Evolutionary conservation across 1,139 yeast genomes (phyloP).

Genomic region (Yamadazyma kanchanaburiensis): DNA sequence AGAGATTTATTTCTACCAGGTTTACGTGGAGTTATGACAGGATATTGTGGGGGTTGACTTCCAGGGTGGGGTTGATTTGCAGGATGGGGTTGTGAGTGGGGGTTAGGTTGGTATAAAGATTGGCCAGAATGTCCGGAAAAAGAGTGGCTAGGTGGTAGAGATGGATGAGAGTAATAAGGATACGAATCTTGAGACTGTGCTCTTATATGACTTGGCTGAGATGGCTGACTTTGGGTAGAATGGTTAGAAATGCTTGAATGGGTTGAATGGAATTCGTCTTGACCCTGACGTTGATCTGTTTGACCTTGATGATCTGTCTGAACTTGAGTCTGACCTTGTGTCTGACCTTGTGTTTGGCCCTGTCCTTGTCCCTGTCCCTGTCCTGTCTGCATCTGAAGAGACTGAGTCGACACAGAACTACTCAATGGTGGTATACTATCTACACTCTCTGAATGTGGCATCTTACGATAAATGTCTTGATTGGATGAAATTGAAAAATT

Average conservation of each 20-base stretch:
- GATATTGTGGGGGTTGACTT: conserved; percentile 1
- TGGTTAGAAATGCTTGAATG: neutral
- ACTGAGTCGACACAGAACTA: conserved; percentile 37
- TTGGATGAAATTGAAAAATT: conserved; percentile 15
- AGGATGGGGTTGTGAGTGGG: conserved; percentile 17
- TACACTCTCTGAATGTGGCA: conserved; percentile 23
- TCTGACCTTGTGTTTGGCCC: too few relatives aligned
- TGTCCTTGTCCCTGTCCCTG: too few relatives aligned
- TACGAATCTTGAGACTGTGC: neutral
- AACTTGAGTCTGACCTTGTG: too few relatives aligned
- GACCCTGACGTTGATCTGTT: neutral
- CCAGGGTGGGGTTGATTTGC: neutral
- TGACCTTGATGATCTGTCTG: too few relatives aligned
- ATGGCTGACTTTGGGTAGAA: too few relatives aligned
- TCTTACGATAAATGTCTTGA: conserved; percentile 4
- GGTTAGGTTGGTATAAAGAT: conserved; percentile 16
- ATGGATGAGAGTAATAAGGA: neutral
- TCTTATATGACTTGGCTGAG: too few relatives aligned
- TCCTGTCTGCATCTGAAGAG: too few relatives aligned
- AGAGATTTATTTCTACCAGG: conserved; percentile 12
- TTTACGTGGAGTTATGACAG: conserved; percentile 12
- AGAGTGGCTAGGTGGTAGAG: neutral
- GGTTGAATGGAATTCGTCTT: neutral
- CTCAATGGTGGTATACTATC: conserved; percentile 39
- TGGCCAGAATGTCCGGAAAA: too few relatives aligned